These are phyloP conservation scores for Cyclocybe aegerita DNA, from an alignment of 768 basidiomycete genomes.

Conservation along the genomic window DNA sequence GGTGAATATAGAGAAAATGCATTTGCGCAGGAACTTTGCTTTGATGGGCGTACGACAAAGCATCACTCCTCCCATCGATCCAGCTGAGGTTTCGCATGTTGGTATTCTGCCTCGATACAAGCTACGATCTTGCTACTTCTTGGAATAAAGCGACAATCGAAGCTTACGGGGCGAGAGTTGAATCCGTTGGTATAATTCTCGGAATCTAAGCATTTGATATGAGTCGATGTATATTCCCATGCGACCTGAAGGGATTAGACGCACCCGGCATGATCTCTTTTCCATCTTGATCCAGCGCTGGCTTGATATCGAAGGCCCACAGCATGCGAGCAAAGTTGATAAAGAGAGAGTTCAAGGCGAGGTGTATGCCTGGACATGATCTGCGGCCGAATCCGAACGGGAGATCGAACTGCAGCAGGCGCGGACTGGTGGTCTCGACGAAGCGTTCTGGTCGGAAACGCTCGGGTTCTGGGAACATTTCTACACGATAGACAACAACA, in stretches of 20 bases:
- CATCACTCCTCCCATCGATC: slow-evolving; percentile 15
- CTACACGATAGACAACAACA: slow-evolving; percentile 3
- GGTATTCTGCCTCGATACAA: slow-evolving; percentile 24
- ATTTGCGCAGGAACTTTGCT: too few relatives aligned
- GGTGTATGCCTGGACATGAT: slow-evolving; percentile 36
- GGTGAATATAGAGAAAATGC: too few relatives aligned
- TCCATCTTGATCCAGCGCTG: slow-evolving; percentile 16
- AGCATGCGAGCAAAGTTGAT: slow-evolving; percentile 34
- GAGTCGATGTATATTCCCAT: background rate
- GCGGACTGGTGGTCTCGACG: slow-evolving; percentile 27
- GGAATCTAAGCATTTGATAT: slow-evolving; percentile 15
- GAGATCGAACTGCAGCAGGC: slow-evolving; percentile 29
- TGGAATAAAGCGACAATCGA: slow-evolving; percentile 27
- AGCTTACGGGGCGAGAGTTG: slow-evolving; percentile 31
- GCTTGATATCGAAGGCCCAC: slow-evolving; percentile 33
- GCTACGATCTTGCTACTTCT: slow-evolving; percentile 17
- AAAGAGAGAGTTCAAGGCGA: slow-evolving; percentile 33
- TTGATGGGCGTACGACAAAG: background rate
- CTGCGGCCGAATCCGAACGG: slow-evolving; percentile 42
- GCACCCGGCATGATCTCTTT: slow-evolving; percentile 13
- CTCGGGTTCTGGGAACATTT: slow-evolving; percentile 33
- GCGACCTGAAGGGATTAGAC: background rate
- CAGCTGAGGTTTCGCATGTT: slow-evolving; percentile 17
- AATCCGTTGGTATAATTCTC: slow-evolving; percentile 33
- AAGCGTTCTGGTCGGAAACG: slow-evolving; percentile 41